Conservation (phyloP, 352 stramenopile genomes). For the Albugo candida region DNA sequence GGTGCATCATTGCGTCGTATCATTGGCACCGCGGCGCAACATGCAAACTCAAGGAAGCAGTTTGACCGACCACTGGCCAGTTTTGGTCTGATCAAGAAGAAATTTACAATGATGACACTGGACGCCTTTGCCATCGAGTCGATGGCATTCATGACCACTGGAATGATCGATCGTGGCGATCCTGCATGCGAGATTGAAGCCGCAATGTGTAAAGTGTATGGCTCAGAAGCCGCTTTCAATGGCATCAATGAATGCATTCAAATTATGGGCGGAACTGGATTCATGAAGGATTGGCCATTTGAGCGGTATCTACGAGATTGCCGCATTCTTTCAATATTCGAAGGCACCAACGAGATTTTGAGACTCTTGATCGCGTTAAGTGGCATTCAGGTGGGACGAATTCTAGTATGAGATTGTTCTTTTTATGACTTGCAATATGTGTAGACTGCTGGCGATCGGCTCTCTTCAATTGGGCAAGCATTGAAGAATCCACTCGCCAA, state of each 20-base stretch:
- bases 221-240: constrained; percentile 60
- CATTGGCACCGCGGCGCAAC: constrained; percentile 37
- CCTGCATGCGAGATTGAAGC: constrained; percentile 75
- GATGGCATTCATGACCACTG: constrained; percentile 81
- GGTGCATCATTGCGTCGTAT: constrained; percentile 50
- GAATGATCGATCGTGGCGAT: constrained; percentile 75
- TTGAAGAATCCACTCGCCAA: constrained; percentile 71
- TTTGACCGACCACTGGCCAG: constrained; percentile 49
- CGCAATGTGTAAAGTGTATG: constrained; percentile 80
- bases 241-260: constrained; percentile 80
- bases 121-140: constrained; percentile 74
- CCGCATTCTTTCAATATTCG: constrained; percentile 83
- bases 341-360: constrained; percentile 84
- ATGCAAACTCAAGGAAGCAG: constrained; percentile 65
- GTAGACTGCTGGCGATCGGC: constrained; percentile 57
- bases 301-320: constrained; percentile 83
- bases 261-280: constrained; percentile 75
- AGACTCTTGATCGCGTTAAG: constrained; percentile 82
- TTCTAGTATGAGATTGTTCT: not conserved
- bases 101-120: constrained; percentile 65
- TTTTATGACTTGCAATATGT: constrained; percentile 2
- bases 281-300: constrained; percentile 85
- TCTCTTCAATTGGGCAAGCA: constrained; percentile 55
- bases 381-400: constrained; percentile 39
- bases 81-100: constrained; percentile 78